phyloP scores from a whole-genome alignment of 179 eudicot species.

The Nepenthes alata region DNA sequence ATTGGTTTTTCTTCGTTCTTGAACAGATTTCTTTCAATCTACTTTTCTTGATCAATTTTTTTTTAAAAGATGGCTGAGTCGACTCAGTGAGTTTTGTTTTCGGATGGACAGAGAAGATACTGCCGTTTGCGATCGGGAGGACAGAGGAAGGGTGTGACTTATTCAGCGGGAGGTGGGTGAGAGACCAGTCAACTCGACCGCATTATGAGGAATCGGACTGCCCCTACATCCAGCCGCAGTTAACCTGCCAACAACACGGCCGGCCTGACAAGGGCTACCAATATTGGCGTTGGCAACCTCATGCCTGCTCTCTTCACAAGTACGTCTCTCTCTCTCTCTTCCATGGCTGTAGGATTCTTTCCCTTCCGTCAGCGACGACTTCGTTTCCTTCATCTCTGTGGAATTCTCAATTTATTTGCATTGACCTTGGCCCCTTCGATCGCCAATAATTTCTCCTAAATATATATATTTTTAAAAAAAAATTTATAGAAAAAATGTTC shows the following conservation, averaged over 20 bases:
- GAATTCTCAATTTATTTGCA: too few species aligned
- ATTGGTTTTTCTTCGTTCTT: too few species aligned
- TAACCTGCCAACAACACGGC: constrained; percentile 75
- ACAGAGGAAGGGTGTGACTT: constrained; percentile 43
- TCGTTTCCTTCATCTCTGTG: too few species aligned
- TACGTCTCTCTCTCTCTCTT: constrained; percentile 4
- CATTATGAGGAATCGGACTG: constrained; percentile 70
- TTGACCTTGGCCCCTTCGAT: too few species aligned
- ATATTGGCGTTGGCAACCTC: constrained; percentile 89
- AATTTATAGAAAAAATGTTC: too few species aligned
- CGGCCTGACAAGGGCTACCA: constrained; percentile 71
- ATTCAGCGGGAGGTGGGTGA: constrained; percentile 70
- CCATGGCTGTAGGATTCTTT: too few species aligned
- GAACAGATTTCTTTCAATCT: too few species aligned
- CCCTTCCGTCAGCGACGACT: too few species aligned
- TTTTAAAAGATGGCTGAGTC: too few species aligned
- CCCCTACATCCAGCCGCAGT: constrained; percentile 73
- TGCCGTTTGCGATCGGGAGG: constrained; percentile 47
- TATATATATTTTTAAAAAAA: too few species aligned
- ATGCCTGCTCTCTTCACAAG: constrained; percentile 72
- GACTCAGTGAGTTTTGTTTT: background rate
- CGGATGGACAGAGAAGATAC: constrained; percentile 8
- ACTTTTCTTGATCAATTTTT: too few species aligned
- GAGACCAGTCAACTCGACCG: constrained; percentile 52
- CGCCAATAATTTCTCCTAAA: too few species aligned